These are phyloP conservation scores for Arthrobotrys conoides DNA, from an alignment of 2,329 filamentous ascomycete genomes.

Conservation along the genomic window DNA sequence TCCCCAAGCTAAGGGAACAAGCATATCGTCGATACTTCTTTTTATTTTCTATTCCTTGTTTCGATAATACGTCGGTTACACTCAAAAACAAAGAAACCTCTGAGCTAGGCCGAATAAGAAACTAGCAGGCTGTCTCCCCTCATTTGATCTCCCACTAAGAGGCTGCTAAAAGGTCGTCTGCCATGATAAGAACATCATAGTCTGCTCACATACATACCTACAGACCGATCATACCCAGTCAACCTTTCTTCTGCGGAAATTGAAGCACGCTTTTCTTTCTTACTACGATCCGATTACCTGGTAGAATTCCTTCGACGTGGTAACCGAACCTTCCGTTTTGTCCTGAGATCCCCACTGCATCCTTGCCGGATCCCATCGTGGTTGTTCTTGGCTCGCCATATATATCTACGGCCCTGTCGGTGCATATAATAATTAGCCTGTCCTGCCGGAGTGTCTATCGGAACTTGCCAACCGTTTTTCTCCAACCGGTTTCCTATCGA, in stretches of 20 bases:
- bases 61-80: slow-evolving; percentile 58
- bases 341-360: slow-evolving; percentile 56
- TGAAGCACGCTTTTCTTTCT: slow-evolving; percentile 51
- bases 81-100: slow-evolving; percentile 42
- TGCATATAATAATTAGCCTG: slow-evolving; percentile 48
- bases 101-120: slow-evolving; percentile 52
- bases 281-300: slow-evolving; percentile 60
- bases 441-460: slow-evolving; percentile 48
- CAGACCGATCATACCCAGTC: slow-evolving; percentile 40
- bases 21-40: slow-evolving; percentile 54
- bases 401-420: slow-evolving; percentile 56
- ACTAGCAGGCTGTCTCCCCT: slow-evolving; percentile 51
- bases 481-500: slow-evolving; percentile 60
- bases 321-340: slow-evolving; percentile 60
- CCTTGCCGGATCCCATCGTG: slow-evolving; percentile 52
- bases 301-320: slow-evolving; percentile 58
- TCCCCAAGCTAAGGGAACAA: slow-evolving; percentile 57
- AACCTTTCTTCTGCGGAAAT: slow-evolving; percentile 59
- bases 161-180: slow-evolving; percentile 16
- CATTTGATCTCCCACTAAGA: slow-evolving; percentile 47
- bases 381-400: slow-evolving; percentile 52
- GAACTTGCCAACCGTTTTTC: slow-evolving; percentile 58
- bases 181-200: slow-evolving; percentile 61
- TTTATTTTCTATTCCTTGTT: slow-evolving; percentile 46
- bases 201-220: slow-evolving; percentile 43